Conservation (phyloP, 2,329 filamentous ascomycete species). For the Chaetomiaceae sp. region DNA sequence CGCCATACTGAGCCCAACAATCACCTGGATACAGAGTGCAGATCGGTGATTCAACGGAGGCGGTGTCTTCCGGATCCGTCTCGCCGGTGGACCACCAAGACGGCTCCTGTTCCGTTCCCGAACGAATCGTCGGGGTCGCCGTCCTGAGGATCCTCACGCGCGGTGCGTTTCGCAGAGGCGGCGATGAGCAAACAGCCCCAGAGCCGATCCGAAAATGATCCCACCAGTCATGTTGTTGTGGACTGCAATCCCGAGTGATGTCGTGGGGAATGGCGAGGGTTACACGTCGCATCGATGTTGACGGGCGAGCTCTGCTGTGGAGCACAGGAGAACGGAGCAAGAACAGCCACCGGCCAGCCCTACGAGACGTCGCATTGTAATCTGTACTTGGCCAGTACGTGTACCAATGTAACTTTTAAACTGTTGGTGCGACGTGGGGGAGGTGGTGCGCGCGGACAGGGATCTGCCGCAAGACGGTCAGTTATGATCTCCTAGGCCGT, state of each 20-base stretch:
- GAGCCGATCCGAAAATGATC: not conserved
- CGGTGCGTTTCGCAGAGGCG: too few species aligned
- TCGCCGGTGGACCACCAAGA: not conserved
- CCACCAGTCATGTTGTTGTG: not conserved
- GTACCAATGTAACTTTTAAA: conserved; percentile 1
- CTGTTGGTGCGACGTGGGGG: not conserved
- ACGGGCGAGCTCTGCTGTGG: not conserved
- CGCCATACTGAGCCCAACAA: not conserved
- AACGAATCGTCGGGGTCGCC: not conserved
- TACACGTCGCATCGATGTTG: conserved; percentile 4
- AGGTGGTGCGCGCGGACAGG: too few species aligned
- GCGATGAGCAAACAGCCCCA: not conserved
- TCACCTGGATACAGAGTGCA: not conserved
- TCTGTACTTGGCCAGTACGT: conserved; percentile 5
- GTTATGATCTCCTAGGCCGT: not conserved
- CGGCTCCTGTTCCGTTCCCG: not conserved
- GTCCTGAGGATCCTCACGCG: not conserved
- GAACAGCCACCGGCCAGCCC: conserved; percentile 11
- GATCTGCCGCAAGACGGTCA: too few species aligned
- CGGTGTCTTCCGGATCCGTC: not conserved
- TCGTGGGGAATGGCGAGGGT: not conserved
- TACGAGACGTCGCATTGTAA: conserved; percentile 5
- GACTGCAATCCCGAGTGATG: not conserved
- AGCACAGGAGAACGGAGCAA: not conserved
- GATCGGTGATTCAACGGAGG: not conserved